Percentiles rank a stretch among this genome's conserved stretches.
Conservation (phyloP, 768 basidiomycete genomes). For the Tylopilus sp. region DNA sequence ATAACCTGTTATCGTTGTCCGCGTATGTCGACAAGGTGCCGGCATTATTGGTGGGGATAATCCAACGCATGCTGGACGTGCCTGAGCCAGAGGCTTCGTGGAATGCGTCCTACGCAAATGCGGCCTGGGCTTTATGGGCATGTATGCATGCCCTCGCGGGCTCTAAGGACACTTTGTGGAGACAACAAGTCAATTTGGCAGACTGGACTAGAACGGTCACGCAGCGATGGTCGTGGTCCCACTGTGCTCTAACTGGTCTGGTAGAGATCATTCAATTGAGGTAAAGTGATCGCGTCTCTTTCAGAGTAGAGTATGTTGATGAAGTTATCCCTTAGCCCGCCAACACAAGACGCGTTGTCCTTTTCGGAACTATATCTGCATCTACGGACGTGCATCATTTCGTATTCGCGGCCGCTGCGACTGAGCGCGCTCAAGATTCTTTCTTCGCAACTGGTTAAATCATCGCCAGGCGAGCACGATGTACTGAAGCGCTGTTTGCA, state of each 20-base stretch:
- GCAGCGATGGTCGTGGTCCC: conserved; percentile 57
- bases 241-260: conserved; percentile 52
- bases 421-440: conserved; percentile 63
- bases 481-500: conserved; percentile 66
- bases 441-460: conserved; percentile 46
- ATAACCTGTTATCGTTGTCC: conserved; percentile 53
- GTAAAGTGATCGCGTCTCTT: conserved; percentile 29
- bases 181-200: conserved; percentile 41
- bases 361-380: conserved; percentile 50
- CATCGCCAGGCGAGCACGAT: conserved; percentile 44
- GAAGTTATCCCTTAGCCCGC: conserved; percentile 9
- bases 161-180: conserved; percentile 46
- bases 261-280: conserved; percentile 44
- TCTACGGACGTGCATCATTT: conserved; percentile 58
- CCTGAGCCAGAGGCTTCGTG: conserved; percentile 30
- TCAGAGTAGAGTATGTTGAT: neutral
- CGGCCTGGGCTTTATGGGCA: conserved; percentile 56
- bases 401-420: conserved; percentile 68
- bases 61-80: conserved; percentile 38
- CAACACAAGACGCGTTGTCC: conserved; percentile 26
- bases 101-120: conserved; percentile 36
- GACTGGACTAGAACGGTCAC: conserved; percentile 47
- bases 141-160: conserved; percentile 49
- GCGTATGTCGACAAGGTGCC: conserved; percentile 47
- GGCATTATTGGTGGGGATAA: conserved; percentile 41